Base-by-base conservation (phyloP, 164 flowering plant genomes). In the Berberis vulgaris region DNA sequence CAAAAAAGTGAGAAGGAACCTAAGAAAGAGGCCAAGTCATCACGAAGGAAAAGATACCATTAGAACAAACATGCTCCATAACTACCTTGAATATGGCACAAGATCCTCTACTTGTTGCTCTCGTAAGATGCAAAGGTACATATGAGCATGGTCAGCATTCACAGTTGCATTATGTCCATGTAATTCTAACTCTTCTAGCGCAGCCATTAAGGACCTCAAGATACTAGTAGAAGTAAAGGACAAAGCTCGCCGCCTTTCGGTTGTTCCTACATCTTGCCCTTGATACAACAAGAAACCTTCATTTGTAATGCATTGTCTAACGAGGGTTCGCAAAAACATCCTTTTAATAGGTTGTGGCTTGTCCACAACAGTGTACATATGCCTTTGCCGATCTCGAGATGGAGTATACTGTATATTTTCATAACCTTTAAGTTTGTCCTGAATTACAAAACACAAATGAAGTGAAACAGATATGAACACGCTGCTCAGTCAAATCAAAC, bases 351-450 rank as follows among this genome's bases (percentile, higher is more conserved):
- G 80, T 50, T 66, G 72, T 71, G 90, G 82, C 77, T 86, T 86
- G 75, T 86, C 98, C 44, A 69, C 70, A 66, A 89, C 95, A 61
- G 93, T 83, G 70, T 95, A 95, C 39, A 91, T 71, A 74, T 95
- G 99, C 98, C 99, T 91, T 67, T 95, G 99, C 12, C 98, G 94
- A 71, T 95, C 99, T 57, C 98, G 79, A 5, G 99, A 95, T 62
- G 96, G 95, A 47, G 94, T 86, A 63, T 95, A 89, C 69, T 80
- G 78, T 70, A 87, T 80, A 54, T 82, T 82, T 45, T 80, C 83
- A 64, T 89, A 91, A 45, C 82, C 87, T 72, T 91, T 95, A 42
- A 95, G 95, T 76, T 95, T 95, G 68, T 91, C 97, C 99, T 95
- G 96, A 54, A 12, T 74, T 63, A 2, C 26, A 67, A 5, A 70